These are phyloP conservation scores for Geotrichum reessii DNA, from an alignment of 1,139 yeast genomes.

Conservation along the genomic window DNA sequence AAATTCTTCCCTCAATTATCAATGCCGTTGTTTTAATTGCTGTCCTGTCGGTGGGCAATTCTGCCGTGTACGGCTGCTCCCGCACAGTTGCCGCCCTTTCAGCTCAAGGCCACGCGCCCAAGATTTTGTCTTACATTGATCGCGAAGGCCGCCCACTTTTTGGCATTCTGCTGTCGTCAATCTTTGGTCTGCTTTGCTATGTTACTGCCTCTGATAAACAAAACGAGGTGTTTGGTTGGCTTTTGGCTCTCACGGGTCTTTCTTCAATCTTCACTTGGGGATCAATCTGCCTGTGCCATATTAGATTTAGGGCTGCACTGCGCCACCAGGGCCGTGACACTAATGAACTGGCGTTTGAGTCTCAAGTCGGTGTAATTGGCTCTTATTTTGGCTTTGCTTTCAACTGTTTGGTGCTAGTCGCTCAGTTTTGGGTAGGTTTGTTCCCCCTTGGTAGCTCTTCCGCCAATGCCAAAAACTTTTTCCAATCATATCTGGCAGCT, in stretches of 20 bases:
- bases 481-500: slow-evolving; percentile 50
- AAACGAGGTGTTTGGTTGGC: slow-evolving; percentile 72
- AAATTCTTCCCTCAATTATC: slow-evolving; percentile 62
- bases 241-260: slow-evolving; percentile 75
- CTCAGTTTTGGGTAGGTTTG: slow-evolving; percentile 78
- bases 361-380: slow-evolving; percentile 67
- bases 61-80: slow-evolving; percentile 72
- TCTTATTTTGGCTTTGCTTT: slow-evolving; percentile 59
- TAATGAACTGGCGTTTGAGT: slow-evolving; percentile 60
- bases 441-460: slow-evolving; percentile 52
- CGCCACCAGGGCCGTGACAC: slow-evolving; percentile 55
- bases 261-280: slow-evolving; percentile 84
- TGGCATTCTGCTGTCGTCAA: slow-evolving; percentile 55
- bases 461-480: slow-evolving; percentile 45
- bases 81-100: slow-evolving; percentile 80
- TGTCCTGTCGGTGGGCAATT: slow-evolving; percentile 66
- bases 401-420: slow-evolving; percentile 60
- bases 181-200: slow-evolving; percentile 64
- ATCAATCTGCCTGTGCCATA: slow-evolving; percentile 66
- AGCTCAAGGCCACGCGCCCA: slow-evolving; percentile 76
- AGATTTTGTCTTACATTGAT: slow-evolving; percentile 65
- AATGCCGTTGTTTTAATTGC: slow-evolving; percentile 68
- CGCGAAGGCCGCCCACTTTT: slow-evolving; percentile 67
- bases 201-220: slow-evolving; percentile 60
- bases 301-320: slow-evolving; percentile 75